Base-by-base conservation (phyloP, 208 protist genomes). In the Trypanosoma cruzi region DNA sequence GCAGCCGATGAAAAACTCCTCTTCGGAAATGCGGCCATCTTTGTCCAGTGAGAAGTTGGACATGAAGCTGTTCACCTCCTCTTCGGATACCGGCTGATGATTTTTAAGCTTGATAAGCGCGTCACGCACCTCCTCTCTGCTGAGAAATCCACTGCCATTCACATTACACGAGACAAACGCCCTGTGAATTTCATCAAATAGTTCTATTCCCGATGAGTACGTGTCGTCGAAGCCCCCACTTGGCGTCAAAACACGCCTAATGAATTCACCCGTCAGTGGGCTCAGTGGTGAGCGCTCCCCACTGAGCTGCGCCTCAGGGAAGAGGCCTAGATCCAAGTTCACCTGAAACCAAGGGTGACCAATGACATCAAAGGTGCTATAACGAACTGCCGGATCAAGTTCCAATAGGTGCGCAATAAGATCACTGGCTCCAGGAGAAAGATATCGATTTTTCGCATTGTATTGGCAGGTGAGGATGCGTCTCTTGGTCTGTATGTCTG, bases 21-120 rank as follows among this genome's bases (percentile, higher is more conserved):
- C 88, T 68, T 95, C 85, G n/a, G 89, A 90, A 44, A 97, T 94
- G 32, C 84, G 75, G 5, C 88, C 88, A 54, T 92, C 78, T 29
- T 67, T 71, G 59, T 94, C 85, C 14, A 89, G 71, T 46, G 77
- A 64, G 68, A 97, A 97, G 73, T 89, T 91, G 52, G 67, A 80
- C 84, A 95, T 90, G 58, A 97, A 93, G 20, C 78, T 70, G 18
- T 73, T 64, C 53, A 97, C 81, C 73, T 97, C 88, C 58, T 86
- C 48, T 53, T 88, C 79, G 7, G 85, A 83, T 20, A 94, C 85
- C 22, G 70, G 66, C 28, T 76, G 29, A 58, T 80, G 69, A 54
- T 82, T 74, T 64, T 95, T 94, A 13, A 97, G 75, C 85, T 97
- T 95, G 49, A 97, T 95, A 26, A 97, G 79, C 22, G 89, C 88